Conservation (phyloP, 306 rosid genomes). For the Argentina anserina region DNA sequence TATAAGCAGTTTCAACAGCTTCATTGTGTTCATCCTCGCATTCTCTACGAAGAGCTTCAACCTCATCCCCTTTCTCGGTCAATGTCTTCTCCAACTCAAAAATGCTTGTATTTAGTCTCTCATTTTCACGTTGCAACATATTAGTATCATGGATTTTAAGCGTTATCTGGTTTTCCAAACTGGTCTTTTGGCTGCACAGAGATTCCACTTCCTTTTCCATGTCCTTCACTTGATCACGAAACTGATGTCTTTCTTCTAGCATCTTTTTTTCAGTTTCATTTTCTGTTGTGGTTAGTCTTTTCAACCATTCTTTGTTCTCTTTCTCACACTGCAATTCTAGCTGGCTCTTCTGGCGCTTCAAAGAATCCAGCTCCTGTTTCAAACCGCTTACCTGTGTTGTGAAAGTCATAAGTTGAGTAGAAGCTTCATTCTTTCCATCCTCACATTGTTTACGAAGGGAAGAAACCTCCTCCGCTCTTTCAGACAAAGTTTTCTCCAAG, state of each 20-base stretch:
- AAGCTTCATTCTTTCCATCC: conserved; percentile 27
- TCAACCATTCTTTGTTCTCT: conserved; percentile 32
- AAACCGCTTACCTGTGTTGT: conserved; percentile 25
- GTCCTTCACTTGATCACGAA: conserved; percentile 29
- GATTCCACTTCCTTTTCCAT: conserved; percentile 42
- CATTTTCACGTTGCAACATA: conserved; percentile 15
- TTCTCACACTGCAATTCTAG: conserved; percentile 38
- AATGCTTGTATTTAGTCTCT: conserved; percentile 6
- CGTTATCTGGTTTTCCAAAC: conserved; percentile 34
- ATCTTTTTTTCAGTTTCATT: conserved; percentile 18
- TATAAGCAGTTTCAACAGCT: conserved; percentile 38
- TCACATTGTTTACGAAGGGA: conserved; percentile 17
- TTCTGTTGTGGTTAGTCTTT: conserved; percentile 26
- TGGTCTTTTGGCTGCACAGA: conserved; percentile 20
- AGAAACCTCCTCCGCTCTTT: conserved; percentile 32
- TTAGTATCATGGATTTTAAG: conserved; percentile 15
- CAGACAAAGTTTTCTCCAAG: conserved; percentile 27
- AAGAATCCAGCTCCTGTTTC: conserved; percentile 41
- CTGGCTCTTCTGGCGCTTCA: conserved; percentile 38
- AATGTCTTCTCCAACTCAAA: conserved; percentile 23
- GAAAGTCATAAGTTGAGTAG: conserved; percentile 27
- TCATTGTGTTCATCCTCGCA: conserved; percentile 16
- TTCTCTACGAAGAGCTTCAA: conserved; percentile 20
- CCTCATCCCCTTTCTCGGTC: conserved; percentile 34
- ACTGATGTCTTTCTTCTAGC: conserved; percentile 32